Conservation (phyloP, 2,329 filamentous ascomycete species). For the Boeremia lycopersici region DNA sequence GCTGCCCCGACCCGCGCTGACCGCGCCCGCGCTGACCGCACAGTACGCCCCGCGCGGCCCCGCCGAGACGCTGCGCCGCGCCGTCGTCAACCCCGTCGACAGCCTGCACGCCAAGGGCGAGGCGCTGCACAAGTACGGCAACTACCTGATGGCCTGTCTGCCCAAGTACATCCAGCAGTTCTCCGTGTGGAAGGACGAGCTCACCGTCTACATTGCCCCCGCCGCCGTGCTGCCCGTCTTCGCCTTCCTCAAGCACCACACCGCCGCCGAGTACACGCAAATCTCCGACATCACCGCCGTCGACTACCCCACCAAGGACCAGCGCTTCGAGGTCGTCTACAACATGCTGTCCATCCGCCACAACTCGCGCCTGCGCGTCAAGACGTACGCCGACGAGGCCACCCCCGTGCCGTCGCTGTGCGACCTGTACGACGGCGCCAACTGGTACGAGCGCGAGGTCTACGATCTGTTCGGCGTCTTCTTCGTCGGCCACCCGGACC, state of each 20-base stretch:
- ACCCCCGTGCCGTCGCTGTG: constrained; percentile 90
- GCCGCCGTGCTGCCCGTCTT: constrained; percentile 89
- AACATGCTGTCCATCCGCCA: constrained; percentile 94
- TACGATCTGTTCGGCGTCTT: constrained; percentile 98
- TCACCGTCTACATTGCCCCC: constrained; percentile 91
- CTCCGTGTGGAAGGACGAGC: constrained; percentile 99
- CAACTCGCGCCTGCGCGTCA: constrained; percentile 95
- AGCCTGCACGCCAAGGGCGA: constrained; percentile 89
- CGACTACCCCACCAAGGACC: constrained; percentile 92
- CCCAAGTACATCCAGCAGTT: constrained; percentile 99
- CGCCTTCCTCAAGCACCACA: constrained; percentile 96
- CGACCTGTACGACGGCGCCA: constrained; percentile 87
- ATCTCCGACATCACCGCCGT: constrained; percentile 91
- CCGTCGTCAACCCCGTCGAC: constrained; percentile 89
- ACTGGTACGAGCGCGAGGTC: constrained; percentile 98
- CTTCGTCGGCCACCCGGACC: constrained; percentile 92
- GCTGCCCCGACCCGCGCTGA: constrained; percentile 3
- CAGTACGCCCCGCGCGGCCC: constrained; percentile 52
- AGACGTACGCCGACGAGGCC: constrained; percentile 97
- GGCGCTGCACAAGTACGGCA: constrained; percentile 88
- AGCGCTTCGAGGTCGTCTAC: constrained; percentile 98
- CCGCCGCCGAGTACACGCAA: constrained; percentile 94
- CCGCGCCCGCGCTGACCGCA: constrained; percentile 24
- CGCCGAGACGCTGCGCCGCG: constrained; percentile 68
- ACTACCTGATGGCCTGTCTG: constrained; percentile 94